Base-by-base conservation (phyloP, 2,329 filamentous ascomycete species). In the Phoma sp. region DNA sequence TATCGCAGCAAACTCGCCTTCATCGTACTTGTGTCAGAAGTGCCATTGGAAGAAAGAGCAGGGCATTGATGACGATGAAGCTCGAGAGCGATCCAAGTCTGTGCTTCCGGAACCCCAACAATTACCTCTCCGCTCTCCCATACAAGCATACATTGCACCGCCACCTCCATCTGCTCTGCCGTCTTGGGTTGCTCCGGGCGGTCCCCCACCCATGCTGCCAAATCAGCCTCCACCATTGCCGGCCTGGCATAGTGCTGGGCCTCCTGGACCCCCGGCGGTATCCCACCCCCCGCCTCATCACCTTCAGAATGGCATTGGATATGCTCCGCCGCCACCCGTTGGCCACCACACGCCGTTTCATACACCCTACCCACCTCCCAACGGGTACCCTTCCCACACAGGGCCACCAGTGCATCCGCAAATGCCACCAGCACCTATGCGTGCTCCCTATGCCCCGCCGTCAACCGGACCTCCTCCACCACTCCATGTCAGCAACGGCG, bases 11-110 rank as follows among this genome's bases (percentile, higher is more conserved):
- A 37, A 48, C 31, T 51, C 43, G 7, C 38, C 63, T 35, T 35
- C 50, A 13, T 52, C 63, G 6, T 80, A 76, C 45, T 59, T 80
- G n/a, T 82, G 80, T 56, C 78, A 81, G 61, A 81, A 80, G 55
- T 82, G 80, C 57, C 78, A 81, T 60, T 76, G 78, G 71, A 77
- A 77, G 65, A 77, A 74, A 58, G 71, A 77, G 55, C 69, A 78
- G 44, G 72, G 65, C 9, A 63, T 67, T 2, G 64, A 71, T 31
- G 65, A 72, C 44, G 65, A 69, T 8, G 64, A 68, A 40, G 65
- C 67, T 33, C 65, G 68, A 43, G 64, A 71, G 47, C 62, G 61
- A 47, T 69, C 71, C 13, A 57, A 62, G 7, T 72, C 69, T 21
- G 65, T 64, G 31, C 60, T 64, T 19, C 62, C 64, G 36, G 72